phyloP scores from a whole-genome alignment of 208 protist genomes.

The Crithidia sp. region DNA sequence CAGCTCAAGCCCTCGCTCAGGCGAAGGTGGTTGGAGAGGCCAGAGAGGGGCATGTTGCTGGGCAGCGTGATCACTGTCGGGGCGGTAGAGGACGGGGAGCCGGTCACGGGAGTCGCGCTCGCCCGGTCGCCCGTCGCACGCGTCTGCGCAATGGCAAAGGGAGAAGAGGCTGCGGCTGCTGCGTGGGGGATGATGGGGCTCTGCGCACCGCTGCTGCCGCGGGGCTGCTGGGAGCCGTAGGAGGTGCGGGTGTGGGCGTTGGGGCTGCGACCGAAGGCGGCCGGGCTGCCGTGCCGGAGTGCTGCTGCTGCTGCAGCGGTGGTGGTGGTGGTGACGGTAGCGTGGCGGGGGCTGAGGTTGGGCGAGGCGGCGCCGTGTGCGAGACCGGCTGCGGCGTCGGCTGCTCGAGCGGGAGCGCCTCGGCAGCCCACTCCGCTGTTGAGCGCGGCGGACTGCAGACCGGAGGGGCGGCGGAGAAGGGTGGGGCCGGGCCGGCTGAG shows the following conservation, averaged over 20 bases:
- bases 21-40: conserved; percentile 41
- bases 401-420: background rate
- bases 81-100: background rate
- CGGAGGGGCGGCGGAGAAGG: conserved; percentile 12
- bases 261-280: conserved; percentile 15
- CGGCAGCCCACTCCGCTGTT: background rate
- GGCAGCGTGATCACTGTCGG: conserved; percentile 17
- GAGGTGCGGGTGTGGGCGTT: conserved; percentile 18
- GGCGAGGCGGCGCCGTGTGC: background rate
- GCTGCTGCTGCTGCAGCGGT: background rate
- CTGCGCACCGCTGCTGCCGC: background rate
- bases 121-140: conserved; percentile 7
- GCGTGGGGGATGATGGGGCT: conserved; percentile 2
- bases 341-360: background rate
- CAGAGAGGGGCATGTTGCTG: conserved; percentile 12
- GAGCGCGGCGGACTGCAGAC: background rate
- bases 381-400: background rate
- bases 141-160: background rate
- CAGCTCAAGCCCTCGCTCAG: conserved; percentile 65
- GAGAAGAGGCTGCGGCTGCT: background rate
- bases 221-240: background rate
- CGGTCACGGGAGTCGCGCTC: background rate
- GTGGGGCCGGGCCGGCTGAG: background rate
- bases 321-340: background rate
- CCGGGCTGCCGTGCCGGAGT: background rate